Base-by-base conservation (phyloP, 2,329 filamentous ascomycete genomes). In the Fusarium torulosum region DNA sequence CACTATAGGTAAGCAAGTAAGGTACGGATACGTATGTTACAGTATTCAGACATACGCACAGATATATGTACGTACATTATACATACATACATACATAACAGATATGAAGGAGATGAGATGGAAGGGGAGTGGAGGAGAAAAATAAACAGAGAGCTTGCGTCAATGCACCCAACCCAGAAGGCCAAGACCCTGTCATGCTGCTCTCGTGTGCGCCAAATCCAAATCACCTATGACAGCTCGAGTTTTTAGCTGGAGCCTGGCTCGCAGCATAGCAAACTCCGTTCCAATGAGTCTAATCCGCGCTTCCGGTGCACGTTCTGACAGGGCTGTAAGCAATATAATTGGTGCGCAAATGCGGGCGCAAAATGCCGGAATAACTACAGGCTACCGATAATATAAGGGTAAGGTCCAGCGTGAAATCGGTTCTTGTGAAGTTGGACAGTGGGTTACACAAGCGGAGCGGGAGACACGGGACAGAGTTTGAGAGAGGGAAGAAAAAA, bases 271-370 rank as follows among this genome's bases (percentile, higher is more conserved):
- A 37, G 49, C 31, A 44, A 20, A 29, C 37, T 41, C 21, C 25
- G 40, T 29, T 46, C 33, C 33, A 35, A n/a, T 29, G 27, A 58
- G 53, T 63, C 38, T 63, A 63, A 63, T 59, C 59, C 59, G 59
- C 31, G 45, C 40, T 46, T 58, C 59, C 59, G 52, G 29, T 59
- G 60, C 59, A 63, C 29, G 40, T 37, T 53, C 20, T 27, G 40
- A 59, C 61, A 61, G 66, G 56, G 57, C 41, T 57, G 37, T 50
- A 15, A 15, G 19, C 20, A 9, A 55, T 59, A 29, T 21, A 25
- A 69, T 69, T 69, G 66, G 66, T 61, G 66, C 66, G 66, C 66
- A 37, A 69, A 54, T 69, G 49, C 51, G 50, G 50, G 23, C 33
- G 42, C 53, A 40, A 53, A 53, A 57, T 41, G 49, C 58, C 56